A percentile compares a stretch with the other conserved stretches of the same genome.
Evolutionary conservation across 176 grass and related monocot species (phyloP).

Genomic region (Oryza punctata): DNA sequence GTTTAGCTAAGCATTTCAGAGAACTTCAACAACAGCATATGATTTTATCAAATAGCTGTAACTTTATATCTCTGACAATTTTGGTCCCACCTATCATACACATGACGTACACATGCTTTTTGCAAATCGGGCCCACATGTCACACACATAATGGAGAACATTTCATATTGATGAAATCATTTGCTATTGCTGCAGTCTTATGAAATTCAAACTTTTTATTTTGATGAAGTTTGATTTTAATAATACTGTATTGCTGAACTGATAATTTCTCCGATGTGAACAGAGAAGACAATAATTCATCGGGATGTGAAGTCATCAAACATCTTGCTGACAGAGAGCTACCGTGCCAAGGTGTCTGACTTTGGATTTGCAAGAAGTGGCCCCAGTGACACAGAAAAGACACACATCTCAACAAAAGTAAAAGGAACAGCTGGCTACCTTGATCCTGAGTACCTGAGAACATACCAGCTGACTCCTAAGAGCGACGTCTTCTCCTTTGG

Average conservation of each 20-base stretch:
- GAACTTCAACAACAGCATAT: no score
- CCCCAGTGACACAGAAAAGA: constrained; percentile 83
- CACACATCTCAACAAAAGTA: constrained; percentile 96
- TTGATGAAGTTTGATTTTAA: not conserved
- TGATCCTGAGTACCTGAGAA: constrained; percentile 92
- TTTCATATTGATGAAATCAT: no score
- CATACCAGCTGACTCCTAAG: constrained; percentile 94
- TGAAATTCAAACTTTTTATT: not conserved
- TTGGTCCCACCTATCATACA: no score
- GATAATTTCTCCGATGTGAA: constrained; percentile 36
- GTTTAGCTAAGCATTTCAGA: no score
- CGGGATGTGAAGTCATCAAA: constrained; percentile 99
- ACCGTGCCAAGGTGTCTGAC: constrained; percentile 88
- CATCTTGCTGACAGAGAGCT: constrained; percentile 93
- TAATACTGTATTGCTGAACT: constrained; percentile 6
- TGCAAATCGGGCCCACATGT: no score
- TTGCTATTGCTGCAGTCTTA: no score
- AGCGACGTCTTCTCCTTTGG: constrained; percentile 99
- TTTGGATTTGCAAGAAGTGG: constrained; percentile 96
- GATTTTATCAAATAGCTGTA: no score
- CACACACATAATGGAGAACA: no score
- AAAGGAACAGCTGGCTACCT: constrained; percentile 98
- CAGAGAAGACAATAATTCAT: constrained; percentile 99
- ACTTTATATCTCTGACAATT: no score
- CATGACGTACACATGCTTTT: no score